Evolutionary conservation across 768 basidiomycete genomes (phyloP), one percentile per base, ranked within the genome.

Genomic region (Panus rudis): DNA sequence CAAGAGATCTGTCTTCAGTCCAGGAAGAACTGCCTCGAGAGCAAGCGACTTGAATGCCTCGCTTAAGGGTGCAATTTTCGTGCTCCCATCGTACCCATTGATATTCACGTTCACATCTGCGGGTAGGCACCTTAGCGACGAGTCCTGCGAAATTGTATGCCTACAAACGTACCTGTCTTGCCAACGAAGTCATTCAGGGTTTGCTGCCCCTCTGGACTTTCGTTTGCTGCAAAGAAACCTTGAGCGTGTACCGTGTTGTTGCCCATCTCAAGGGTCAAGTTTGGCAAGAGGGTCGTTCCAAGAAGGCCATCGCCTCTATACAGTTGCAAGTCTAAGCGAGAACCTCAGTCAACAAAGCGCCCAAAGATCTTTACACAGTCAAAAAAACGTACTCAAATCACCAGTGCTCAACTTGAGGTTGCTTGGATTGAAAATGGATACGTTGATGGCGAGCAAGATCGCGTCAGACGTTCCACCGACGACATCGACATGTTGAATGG

Each of bases 101-200:
- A 86, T 84, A 7, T 58, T 59, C 13, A 85, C 60, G 35, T 68
- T 59, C 11, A 80, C 78, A 47, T 82, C 80, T 78, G 41, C 10
- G 12, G 12, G 38, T 30, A n/a, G 41, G 16, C 26, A 7, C 4
- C 26, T 28, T 21, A 13, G 40, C 26, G 40, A 14, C n/a, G 11
- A 4, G 5, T 22, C 11, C 20, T 4, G 16, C 3, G 8, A 13
- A 39, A 25, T 6, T 20, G 16, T 10, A 6, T 11, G 26, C 6
- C 16, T 33, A n/a, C 16, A 13, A 13, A 37, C 60, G 27, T 42
- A 75, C 79, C 75, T 52, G 70, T 74, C 39, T 76, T 71, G 12
- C 76, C 72, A 33, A 85, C 73, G 53, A 86, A 87, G 27, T 85
- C 75, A 42, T 77, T 71, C 24, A 88, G 66, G 1, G 83, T 84